These are phyloP conservation scores for Udeniomyces megalosporus DNA, from an alignment of 768 basidiomycete species.

Conservation along the genomic window DNA sequence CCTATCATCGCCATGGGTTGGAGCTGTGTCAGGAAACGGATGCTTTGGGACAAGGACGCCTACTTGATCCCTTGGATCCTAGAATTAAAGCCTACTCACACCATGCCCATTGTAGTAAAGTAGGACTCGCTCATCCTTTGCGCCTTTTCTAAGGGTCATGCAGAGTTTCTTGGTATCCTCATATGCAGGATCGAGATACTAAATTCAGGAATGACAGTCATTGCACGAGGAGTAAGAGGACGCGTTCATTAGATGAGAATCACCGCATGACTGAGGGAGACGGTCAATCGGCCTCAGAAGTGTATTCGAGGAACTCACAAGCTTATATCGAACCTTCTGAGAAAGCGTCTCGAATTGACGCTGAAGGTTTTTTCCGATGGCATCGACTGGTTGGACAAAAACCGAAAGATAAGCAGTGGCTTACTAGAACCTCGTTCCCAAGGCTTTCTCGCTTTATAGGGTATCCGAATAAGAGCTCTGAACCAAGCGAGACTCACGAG, in stretches of 20 bases:
- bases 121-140: conserved; percentile 81
- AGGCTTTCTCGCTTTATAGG: too few relatives aligned
- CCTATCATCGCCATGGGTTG: not conserved
- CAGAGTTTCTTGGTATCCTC: conserved; percentile 86
- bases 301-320: conserved; percentile 19
- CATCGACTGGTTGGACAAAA: conserved; percentile 2
- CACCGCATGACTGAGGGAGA: too few relatives aligned
- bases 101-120: conserved; percentile 99
- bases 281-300: too few relatives aligned
- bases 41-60: too few relatives aligned
- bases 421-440: too few relatives aligned
- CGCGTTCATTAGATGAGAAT: too few relatives aligned
- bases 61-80: too few relatives aligned
- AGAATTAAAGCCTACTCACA: conserved; percentile 36
- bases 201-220: not conserved
- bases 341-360: conserved; percentile 93
- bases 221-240: too few relatives aligned
- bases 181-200: conserved; percentile 83
- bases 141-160: conserved; percentile 60
- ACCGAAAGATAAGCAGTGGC: not conserved
- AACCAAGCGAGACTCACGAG: conserved; percentile 66
- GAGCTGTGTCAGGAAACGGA: too few relatives aligned
- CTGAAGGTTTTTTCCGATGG: conserved; percentile 41
- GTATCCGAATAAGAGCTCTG: conserved; percentile 15
- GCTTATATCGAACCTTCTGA: conserved; percentile 84